Percentiles rank a stretch among this genome's conserved stretches.
Evolutionary conservation across 169 alveolate genomes (phyloP).

Genomic region (Eimeria praecox): DNA sequence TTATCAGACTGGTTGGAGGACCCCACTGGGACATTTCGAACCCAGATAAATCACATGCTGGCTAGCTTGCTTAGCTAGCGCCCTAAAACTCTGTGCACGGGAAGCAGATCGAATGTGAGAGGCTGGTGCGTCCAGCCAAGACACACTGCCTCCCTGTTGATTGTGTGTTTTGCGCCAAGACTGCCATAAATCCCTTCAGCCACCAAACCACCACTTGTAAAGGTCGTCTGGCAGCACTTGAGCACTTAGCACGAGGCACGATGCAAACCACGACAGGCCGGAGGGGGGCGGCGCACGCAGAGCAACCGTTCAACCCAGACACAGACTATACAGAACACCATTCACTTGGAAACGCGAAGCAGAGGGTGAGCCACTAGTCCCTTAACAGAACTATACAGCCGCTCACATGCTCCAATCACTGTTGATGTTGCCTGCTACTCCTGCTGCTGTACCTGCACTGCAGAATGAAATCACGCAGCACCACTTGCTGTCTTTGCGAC

Average conservation of each 20-base stretch:
- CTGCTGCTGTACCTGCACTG: conserved; percentile 1
- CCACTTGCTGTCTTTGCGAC: conserved; percentile 34
- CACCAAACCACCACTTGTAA: conserved; percentile 2
- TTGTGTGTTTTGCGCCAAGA: not conserved
- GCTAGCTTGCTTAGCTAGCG: conserved; percentile 59
- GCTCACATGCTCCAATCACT: conserved; percentile 30
- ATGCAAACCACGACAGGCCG: not conserved
- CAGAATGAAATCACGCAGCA: conserved; percentile 22
- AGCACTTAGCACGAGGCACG: not conserved
- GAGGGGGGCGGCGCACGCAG: not conserved
- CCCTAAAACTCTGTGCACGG: conserved; percentile 53
- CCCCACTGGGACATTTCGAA: not conserved
- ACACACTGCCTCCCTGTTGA: conserved; percentile 37
- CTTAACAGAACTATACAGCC: not conserved
- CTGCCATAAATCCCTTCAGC: not conserved
- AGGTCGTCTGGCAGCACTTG: not conserved
- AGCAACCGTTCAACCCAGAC: conserved; percentile 1
- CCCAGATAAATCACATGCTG: conserved; percentile 37
- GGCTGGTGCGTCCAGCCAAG: conserved; percentile 38
- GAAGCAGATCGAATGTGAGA: not conserved
- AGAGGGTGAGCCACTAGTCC: not conserved
- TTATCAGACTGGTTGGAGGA: conserved; percentile 21
- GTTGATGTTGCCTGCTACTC: conserved; percentile 17
- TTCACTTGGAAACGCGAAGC: not conserved
- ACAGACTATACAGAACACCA: not conserved